Evolutionary conservation across 345 rosid species (phyloP).

Genomic region (Eucalyptus decipiens): DNA sequence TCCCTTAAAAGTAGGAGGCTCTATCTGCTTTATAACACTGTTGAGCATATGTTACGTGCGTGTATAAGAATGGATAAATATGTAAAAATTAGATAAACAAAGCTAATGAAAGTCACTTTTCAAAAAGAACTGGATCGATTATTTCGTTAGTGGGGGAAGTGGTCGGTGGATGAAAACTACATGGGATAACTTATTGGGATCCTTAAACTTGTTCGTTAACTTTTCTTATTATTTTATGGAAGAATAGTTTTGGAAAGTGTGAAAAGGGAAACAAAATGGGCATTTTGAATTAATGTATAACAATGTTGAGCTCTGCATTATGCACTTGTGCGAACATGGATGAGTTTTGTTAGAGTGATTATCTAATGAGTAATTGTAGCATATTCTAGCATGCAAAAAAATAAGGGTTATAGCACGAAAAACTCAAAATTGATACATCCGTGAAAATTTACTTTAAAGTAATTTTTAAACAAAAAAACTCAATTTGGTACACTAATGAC

Average conservation of each 20-base stretch:
- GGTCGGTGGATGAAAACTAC: not conserved
- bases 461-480: too few relatives aligned
- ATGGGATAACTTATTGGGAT: not conserved
- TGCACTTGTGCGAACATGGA: not conserved
- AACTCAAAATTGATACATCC: too few relatives aligned
- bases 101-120: not conserved
- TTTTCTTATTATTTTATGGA: not conserved
- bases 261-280: not conserved
- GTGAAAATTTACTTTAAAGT: too few relatives aligned
- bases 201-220: not conserved
- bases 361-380: not conserved
- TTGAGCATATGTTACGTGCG: not conserved
- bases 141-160: not conserved
- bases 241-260: not conserved
- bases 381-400: not conserved
- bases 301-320: not conserved
- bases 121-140: not conserved
- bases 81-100: not conserved
- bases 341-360: not conserved
- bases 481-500: too few relatives aligned
- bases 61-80: not conserved
- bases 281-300: not conserved
- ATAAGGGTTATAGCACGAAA: not conserved
- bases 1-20: not conserved
- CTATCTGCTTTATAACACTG: not conserved